Conservation (phyloP, 164 flowering plant species). For the Magnolia sinica region DNA sequence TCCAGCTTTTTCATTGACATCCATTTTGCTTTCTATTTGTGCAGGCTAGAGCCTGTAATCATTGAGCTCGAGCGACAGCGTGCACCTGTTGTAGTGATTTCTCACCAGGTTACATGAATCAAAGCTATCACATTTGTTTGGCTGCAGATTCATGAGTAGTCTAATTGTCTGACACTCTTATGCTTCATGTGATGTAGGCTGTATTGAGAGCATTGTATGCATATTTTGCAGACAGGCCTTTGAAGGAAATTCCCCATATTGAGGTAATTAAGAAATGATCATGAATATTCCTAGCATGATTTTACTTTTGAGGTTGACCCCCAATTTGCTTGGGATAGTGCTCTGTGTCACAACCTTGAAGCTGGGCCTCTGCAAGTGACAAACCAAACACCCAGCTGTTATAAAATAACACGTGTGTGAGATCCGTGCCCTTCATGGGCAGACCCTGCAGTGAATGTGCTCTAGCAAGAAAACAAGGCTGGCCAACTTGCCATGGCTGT, state of each 20-base stretch:
- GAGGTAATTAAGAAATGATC: constrained; percentile 50
- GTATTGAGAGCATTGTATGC: constrained; percentile 96
- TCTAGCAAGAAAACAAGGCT: too few species aligned
- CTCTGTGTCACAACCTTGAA: too few species aligned
- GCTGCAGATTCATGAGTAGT: neutral
- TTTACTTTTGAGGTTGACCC: too few species aligned
- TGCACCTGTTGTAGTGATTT: constrained; percentile 93
- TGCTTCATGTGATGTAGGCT: constrained; percentile 45
- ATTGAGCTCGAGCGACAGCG: constrained; percentile 97
- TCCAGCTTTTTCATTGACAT: neutral
- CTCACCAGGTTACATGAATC: constrained; percentile 71
- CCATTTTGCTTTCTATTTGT: constrained; percentile 7
- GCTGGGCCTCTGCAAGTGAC: too few species aligned
- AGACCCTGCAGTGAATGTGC: too few species aligned
- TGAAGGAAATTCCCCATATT: constrained; percentile 92
- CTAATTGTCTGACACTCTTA: neutral
- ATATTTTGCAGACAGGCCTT: constrained; percentile 94
- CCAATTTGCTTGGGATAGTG: too few species aligned
- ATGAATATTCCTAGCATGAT: too few species aligned
- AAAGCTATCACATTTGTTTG: neutral
- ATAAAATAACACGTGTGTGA: too few species aligned
- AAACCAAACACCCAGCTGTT: too few species aligned
- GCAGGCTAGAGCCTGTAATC: constrained; percentile 96
- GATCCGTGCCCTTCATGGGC: too few species aligned
- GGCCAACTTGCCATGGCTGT: too few species aligned